A percentile compares a stretch with the other conserved stretches of the same genome.
These are phyloP conservation scores for Prunus kanzakura DNA, from an alignment of 306 rosid species.

Conservation along the genomic window DNA sequence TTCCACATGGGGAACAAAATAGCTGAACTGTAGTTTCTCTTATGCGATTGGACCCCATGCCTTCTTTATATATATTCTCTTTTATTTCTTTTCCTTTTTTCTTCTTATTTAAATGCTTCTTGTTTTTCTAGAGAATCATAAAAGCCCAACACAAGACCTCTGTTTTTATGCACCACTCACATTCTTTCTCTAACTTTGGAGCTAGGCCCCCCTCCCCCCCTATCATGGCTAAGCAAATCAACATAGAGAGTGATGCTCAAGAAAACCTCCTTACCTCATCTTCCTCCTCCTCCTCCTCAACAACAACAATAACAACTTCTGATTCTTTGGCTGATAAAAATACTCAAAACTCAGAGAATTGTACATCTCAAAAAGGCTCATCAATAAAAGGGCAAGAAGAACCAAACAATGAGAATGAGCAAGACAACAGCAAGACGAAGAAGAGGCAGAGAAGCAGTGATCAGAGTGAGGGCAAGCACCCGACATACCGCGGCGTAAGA, in stretches of 20 bases:
- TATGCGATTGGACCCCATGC: conserved; percentile 40
- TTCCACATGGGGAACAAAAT: conserved; percentile 68
- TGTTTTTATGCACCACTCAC: conserved; percentile 39
- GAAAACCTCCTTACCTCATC: conserved; percentile 26
- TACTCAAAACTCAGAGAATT: not conserved
- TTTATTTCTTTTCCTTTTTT: conserved; percentile 13
- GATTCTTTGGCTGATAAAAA: not conserved
- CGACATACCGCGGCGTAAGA: conserved; percentile 71
- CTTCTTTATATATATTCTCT: conserved; percentile 29
- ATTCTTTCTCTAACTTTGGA: conserved; percentile 30
- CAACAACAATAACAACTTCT: conserved; percentile 19
- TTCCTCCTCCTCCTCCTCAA: conserved; percentile 18
- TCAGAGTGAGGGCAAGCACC: conserved; percentile 35
- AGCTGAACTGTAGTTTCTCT: conserved; percentile 46
- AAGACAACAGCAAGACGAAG: not conserved
- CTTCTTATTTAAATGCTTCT: not conserved
- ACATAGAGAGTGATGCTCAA: conserved; percentile 53
- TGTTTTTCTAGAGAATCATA: conserved; percentile 23
- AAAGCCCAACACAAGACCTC: conserved; percentile 24
- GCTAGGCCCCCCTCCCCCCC: not conserved
- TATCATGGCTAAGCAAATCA: conserved; percentile 40
- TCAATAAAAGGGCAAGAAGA: conserved; percentile 16
- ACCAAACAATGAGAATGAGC: conserved; percentile 21
- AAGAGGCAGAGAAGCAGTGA: conserved; percentile 38
- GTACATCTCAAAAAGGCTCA: conserved; percentile 13